phyloP scores from a whole-genome alignment of 768 basidiomycete species.

The Trichaptum fuscoviolaceum region DNA sequence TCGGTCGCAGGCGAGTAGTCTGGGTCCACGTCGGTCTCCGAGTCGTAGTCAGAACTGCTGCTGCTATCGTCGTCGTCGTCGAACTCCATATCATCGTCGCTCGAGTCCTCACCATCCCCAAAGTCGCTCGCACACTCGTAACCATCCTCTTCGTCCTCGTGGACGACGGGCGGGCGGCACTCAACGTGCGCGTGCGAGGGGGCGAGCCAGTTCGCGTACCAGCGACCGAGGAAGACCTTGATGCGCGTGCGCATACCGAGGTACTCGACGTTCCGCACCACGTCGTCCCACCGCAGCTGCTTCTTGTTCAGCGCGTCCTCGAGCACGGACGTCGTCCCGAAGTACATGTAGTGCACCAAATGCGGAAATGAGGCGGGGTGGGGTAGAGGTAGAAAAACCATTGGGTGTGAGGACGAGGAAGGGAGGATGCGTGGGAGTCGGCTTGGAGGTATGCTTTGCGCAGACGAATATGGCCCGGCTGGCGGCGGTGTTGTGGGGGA shows the following conservation, averaged over 20 bases:
- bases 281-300: conserved; percentile 74
- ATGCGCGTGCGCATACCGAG: conserved; percentile 72
- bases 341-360: conserved; percentile 79
- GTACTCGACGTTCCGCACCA: conserved; percentile 87
- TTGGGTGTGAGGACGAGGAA: conserved; percentile 56
- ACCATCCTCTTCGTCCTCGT: neutral
- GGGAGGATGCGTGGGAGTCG: conserved; percentile 66
- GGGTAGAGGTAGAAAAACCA: conserved; percentile 69
- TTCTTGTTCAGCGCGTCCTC: conserved; percentile 62
- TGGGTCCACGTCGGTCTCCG: conserved; percentile 19
- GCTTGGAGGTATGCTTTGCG: conserved; percentile 37
- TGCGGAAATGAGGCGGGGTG: conserved; percentile 67
- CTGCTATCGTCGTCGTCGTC: conserved; percentile 23
- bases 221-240: conserved; percentile 70
- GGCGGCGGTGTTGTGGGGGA: conserved; percentile 20
- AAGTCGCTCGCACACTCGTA: conserved; percentile 19
- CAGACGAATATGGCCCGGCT: conserved; percentile 12
- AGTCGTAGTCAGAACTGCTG: conserved; percentile 22
- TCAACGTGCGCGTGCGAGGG: conserved; percentile 20
- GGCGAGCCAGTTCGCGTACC: conserved; percentile 64
- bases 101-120: conserved; percentile 32
- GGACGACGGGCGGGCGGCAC: conserved; percentile 7
- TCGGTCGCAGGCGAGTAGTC: conserved; percentile 24
- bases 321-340: conserved; percentile 62
- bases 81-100: conserved; percentile 22